phyloP scores from a whole-genome alignment of 495 filamentous ascomycete genomes.

The Friedmanniomyces simplex region DNA sequence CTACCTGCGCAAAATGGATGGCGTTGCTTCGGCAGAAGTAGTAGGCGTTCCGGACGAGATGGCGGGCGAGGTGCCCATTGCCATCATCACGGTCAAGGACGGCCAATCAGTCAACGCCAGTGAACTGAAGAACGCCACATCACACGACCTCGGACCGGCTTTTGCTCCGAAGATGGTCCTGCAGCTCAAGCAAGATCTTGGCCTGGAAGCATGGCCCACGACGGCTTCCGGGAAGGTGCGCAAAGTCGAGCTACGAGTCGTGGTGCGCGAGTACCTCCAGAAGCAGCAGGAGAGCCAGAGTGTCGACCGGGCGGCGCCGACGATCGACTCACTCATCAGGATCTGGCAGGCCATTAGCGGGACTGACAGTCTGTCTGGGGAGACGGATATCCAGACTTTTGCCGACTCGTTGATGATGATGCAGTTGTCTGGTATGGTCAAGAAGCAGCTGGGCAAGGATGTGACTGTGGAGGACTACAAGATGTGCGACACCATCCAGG shows the following conservation, averaged over 20 bases:
- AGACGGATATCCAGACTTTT: slow-evolving; percentile 4
- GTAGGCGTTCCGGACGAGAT: slow-evolving; percentile 33
- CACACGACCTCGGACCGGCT: slow-evolving; percentile 26
- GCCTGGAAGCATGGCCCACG: slow-evolving; percentile 27
- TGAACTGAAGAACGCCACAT: slow-evolving; percentile 23
- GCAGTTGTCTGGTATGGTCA: slow-evolving; percentile 12
- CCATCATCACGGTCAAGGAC: slow-evolving; percentile 24
- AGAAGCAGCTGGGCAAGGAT: slow-evolving; percentile 11
- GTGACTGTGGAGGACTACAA: slow-evolving; percentile 14
- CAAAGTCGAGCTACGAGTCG: slow-evolving; percentile 21
- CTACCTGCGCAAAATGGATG: slow-evolving; percentile 14
- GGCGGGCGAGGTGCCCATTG: slow-evolving; percentile 35
- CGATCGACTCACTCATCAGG: slow-evolving; percentile 1
- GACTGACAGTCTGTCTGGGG: neutral
- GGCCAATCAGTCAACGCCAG: neutral
- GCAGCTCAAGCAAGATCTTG: slow-evolving; percentile 26
- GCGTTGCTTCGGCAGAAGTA: slow-evolving; percentile 28
- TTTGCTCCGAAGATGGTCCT: slow-evolving; percentile 32
- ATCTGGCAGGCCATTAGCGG: slow-evolving; percentile 11
- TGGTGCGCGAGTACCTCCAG: slow-evolving; percentile 9
- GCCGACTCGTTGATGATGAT: slow-evolving; percentile 18
- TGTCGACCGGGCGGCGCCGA: neutral
- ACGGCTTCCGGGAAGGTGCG: slow-evolving; percentile 36
- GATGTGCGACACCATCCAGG: slow-evolving; percentile 7
- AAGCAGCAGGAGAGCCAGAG: neutral